Conservation (phyloP, 495 filamentous ascomycete species). For the Diplogelasinospora grovesii region DNA sequence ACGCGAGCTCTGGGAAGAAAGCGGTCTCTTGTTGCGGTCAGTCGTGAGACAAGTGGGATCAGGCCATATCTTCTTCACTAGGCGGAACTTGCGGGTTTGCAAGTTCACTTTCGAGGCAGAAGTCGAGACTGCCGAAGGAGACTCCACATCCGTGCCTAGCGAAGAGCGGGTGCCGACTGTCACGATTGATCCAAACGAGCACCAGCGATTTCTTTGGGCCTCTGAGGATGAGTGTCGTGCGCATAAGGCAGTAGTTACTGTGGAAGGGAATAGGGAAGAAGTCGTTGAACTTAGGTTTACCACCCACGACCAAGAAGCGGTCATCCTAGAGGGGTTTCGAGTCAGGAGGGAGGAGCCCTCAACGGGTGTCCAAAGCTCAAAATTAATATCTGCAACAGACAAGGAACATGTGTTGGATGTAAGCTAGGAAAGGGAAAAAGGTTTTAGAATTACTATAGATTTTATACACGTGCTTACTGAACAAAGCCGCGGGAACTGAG, state of each 20-base stretch:
- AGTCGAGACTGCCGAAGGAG: constrained; percentile 16
- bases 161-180: too few relatives aligned
- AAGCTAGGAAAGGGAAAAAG: too few relatives aligned
- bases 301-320: constrained; percentile 15
- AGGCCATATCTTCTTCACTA: constrained; percentile 30
- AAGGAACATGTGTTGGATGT: too few relatives aligned
- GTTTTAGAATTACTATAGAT: too few relatives aligned
- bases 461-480: too few relatives aligned
- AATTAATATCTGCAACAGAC: too few relatives aligned
- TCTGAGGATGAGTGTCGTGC: constrained; percentile 35
- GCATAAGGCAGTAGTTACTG: constrained; percentile 11
- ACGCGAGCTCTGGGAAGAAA: constrained; percentile 53
- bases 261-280: constrained; percentile 1
- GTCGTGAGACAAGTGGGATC: constrained; percentile 32
- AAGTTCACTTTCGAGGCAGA: constrained; percentile 34
- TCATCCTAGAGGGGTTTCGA: constrained; percentile 26
- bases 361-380: too few relatives aligned
- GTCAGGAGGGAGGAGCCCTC: constrained; percentile 17
- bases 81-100: constrained; percentile 24
- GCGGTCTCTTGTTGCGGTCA: constrained; percentile 30
- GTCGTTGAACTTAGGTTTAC: constrained; percentile 31
- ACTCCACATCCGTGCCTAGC: constrained; percentile 8
- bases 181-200: constrained; percentile 36
- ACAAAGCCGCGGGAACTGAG: too few relatives aligned
- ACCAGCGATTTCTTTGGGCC: constrained; percentile 37